Evolutionary conservation across 208 protist genomes (phyloP).

Genomic region (Blastocrithidia nonstop): DNA sequence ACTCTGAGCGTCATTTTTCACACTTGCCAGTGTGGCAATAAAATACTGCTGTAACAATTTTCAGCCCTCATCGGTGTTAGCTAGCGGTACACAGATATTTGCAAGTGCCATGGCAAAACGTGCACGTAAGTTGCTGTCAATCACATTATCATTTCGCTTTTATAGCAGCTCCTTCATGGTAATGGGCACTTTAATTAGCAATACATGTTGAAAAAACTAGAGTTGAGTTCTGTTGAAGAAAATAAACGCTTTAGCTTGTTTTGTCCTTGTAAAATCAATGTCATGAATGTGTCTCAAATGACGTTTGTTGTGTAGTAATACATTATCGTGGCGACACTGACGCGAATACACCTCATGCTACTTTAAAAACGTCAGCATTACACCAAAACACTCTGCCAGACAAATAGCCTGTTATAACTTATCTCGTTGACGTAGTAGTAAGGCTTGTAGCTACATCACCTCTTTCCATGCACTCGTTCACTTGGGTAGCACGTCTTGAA

Average conservation of each 20-base stretch:
- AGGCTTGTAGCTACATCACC: constrained; percentile 47
- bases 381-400: constrained; percentile 24
- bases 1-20: too few relatives aligned
- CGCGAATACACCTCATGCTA: constrained; percentile 8
- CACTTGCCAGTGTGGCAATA: too few relatives aligned
- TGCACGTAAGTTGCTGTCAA: constrained; percentile 5
- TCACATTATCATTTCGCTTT: background rate
- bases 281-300: constrained; percentile 2
- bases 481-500: constrained; percentile 27
- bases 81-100: constrained; percentile 21
- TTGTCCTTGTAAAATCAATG: background rate
- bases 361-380: constrained; percentile 29
- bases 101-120: constrained; percentile 31
- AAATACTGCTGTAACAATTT: constrained; percentile 36
- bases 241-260: background rate
- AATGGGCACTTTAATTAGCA: constrained; percentile 37
- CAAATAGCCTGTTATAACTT: constrained; percentile 26
- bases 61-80: constrained; percentile 34
- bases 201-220: constrained; percentile 30
- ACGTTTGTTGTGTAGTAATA: background rate
- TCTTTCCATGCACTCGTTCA: constrained; percentile 58
- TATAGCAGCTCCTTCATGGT: constrained; percentile 24
- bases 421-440: constrained; percentile 30
- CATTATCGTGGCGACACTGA: background rate
- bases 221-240: constrained; percentile 8